Evolutionary conservation across 1,139 yeast genomes (phyloP).

Genomic region (Magnusiomyces sp.): DNA sequence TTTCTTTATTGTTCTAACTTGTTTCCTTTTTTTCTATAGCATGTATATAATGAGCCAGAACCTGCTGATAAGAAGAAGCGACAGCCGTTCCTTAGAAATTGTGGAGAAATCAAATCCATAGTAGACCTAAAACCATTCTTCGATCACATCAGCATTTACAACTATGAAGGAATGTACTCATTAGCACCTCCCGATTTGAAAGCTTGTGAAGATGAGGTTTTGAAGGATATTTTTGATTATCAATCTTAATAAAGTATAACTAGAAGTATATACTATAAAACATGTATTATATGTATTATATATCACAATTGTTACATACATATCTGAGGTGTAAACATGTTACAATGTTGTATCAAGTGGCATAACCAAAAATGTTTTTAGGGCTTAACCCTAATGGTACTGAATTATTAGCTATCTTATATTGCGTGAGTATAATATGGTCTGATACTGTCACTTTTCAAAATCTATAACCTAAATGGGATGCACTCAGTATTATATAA

Average conservation of each 20-base stretch:
- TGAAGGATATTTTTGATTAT: slow-evolving; percentile 42
- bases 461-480: no score
- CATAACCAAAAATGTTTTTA: no score
- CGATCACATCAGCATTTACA: slow-evolving; percentile 59
- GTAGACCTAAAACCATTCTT: slow-evolving; percentile 57
- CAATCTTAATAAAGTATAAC: neutral
- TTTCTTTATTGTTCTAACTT: slow-evolving; percentile 4
- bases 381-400: no score
- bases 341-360: no score
- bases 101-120: slow-evolving; percentile 21
- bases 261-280: no score
- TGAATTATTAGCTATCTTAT: no score
- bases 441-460: no score
- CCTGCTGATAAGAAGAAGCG: slow-evolving; percentile 4
- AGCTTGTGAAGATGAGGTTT: slow-evolving; percentile 46
- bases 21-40: slow-evolving; percentile 4
- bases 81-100: slow-evolving; percentile 12
- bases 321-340: no score
- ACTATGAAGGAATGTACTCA: slow-evolving; percentile 65
- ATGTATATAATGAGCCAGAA: slow-evolving; percentile 5
- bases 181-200: slow-evolving; percentile 42
- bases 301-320: no score
- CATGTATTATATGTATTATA: no score
- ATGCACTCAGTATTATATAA: no score
- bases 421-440: no score